phyloP scores from a whole-genome alignment of 495 filamentous ascomycete species.

The Tuber indicum region DNA sequence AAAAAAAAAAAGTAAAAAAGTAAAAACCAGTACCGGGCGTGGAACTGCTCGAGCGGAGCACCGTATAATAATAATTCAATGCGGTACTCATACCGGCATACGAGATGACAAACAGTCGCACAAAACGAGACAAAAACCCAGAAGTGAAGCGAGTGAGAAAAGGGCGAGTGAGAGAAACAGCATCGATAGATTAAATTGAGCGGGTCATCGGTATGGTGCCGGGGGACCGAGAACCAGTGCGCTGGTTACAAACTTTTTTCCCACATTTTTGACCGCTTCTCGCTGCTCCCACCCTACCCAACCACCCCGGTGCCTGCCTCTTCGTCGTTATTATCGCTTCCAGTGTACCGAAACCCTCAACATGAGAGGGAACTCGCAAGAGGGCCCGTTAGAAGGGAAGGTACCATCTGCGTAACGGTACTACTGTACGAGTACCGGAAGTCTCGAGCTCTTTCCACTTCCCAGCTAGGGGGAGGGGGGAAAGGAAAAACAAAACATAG shows the following conservation, averaged over 20 bases:
- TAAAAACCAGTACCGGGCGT: constrained; percentile 9
- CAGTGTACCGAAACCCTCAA: neutral
- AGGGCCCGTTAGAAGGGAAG: neutral
- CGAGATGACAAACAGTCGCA: too few species aligned
- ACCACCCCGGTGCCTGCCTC: neutral
- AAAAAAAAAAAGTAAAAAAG: neutral
- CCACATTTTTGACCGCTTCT: neutral
- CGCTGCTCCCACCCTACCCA: neutral
- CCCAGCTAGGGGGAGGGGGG: too few species aligned
- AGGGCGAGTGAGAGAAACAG: constrained; percentile 3
- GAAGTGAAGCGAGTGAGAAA: neutral
- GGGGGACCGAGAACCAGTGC: constrained; percentile 37
- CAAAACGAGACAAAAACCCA: too few species aligned
- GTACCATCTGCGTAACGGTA: neutral
- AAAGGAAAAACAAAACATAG: neutral
- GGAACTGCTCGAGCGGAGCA: neutral
- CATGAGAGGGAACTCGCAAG: neutral
- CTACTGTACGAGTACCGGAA: neutral
- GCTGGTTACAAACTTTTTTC: constrained; percentile 25
- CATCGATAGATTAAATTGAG: constrained; percentile 23
- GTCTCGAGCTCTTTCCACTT: neutral
- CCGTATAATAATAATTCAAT: too few species aligned
- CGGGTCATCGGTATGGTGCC: constrained; percentile 21
- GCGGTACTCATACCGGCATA: too few species aligned
- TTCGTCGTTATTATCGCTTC: neutral